Evolutionary conservation across 768 basidiomycete species (phyloP).

Genomic region (Amanita polypyramis): DNA sequence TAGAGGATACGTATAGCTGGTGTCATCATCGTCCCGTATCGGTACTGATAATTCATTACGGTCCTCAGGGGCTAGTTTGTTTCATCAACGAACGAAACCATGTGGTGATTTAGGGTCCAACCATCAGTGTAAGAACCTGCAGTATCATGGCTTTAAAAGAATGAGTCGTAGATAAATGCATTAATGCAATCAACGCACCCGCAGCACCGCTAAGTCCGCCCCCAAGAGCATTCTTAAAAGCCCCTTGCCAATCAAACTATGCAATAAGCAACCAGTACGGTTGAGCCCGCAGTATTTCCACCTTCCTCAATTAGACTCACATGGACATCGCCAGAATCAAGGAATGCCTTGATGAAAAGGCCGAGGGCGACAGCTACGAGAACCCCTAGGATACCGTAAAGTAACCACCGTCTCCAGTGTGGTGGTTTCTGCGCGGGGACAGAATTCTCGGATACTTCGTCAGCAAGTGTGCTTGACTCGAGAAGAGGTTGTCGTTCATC

Average conservation of each 20-base stretch:
- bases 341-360: constrained; percentile 59
- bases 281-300: neutral
- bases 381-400: constrained; percentile 24
- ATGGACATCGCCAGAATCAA: constrained; percentile 57
- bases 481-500: too few relatives aligned
- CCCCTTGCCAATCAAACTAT: constrained; percentile 72
- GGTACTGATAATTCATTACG: constrained; percentile 95
- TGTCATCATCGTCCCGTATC: constrained; percentile 71
- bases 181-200: constrained; percentile 27
- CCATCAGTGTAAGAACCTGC: constrained; percentile 87
- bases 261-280: neutral
- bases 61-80: constrained; percentile 71
- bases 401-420: neutral
- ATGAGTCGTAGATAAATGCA: neutral
- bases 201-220: constrained; percentile 88
- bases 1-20: constrained; percentile 59
- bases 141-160: constrained; percentile 73
- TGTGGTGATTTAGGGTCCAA: constrained; percentile 9
- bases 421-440: neutral
- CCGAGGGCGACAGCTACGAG: constrained; percentile 28
- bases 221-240: constrained; percentile 75
- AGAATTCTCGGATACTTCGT: too few relatives aligned
- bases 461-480: too few relatives aligned
- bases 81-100: neutral
- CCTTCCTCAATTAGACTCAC: constrained; percentile 26